Percentiles rank a stretch among this genome's conserved stretches.
Evolutionary conservation across 169 alveolate species (phyloP).

Genomic region (Cryptosporidium muris): DNA sequence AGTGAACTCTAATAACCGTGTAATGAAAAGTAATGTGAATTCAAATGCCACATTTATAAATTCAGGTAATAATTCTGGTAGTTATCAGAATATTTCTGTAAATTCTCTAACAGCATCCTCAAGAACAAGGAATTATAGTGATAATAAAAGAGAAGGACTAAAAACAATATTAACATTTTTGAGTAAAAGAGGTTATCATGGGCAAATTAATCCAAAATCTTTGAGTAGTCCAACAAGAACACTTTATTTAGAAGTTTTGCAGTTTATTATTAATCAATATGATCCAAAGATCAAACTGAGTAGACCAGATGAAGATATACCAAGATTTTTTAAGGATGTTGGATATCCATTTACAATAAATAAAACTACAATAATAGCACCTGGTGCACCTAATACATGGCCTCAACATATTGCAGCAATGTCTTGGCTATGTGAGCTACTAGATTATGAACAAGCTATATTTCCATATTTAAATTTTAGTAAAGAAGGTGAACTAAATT

Average conservation of each 20-base stretch:
- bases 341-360: conserved; percentile 82
- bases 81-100: background rate
- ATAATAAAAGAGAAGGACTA: conserved; percentile 54
- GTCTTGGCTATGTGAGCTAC: conserved; percentile 82
- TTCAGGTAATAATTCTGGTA: no score
- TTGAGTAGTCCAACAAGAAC: conserved; percentile 65
- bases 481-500: conserved; percentile 67
- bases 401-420: conserved; percentile 82
- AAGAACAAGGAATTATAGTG: conserved; percentile 26
- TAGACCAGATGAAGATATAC: conserved; percentile 66
- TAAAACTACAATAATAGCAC: conserved; percentile 82
- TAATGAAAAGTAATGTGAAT: no score
- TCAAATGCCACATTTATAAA: no score
- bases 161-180: conserved; percentile 63
- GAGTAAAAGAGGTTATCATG: conserved; percentile 65
- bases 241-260: conserved; percentile 47
- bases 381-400: conserved; percentile 82
- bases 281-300: conserved; percentile 47
- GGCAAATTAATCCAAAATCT: conserved; percentile 59
- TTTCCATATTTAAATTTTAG: conserved; percentile 76
- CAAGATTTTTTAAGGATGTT: conserved; percentile 76
- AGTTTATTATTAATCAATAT: conserved; percentile 47
- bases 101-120: conserved; percentile 42
- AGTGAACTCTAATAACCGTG: background rate
- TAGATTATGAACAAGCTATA: conserved; percentile 80